phyloP scores from a whole-genome alignment of 257 asterid species.

The Lycium barbarum region DNA sequence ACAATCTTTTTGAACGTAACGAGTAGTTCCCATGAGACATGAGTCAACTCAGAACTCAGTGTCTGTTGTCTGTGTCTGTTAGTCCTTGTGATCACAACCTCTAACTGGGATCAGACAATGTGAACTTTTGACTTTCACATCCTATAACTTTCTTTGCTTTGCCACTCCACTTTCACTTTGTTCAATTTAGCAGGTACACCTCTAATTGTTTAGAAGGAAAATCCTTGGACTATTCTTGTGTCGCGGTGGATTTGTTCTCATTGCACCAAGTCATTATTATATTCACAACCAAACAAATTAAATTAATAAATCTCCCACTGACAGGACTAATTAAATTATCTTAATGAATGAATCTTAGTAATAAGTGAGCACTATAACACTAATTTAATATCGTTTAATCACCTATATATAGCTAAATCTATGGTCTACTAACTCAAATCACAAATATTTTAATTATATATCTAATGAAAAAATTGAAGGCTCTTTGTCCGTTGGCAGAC shows the following conservation, averaged over 20 bases:
- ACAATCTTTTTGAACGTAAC: no score
- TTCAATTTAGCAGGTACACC: neutral
- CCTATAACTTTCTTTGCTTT: slow-evolving; percentile 40
- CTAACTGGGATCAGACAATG: slow-evolving; percentile 84
- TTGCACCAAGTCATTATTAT: slow-evolving; percentile 14
- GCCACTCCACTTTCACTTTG: neutral
- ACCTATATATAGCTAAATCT: neutral
- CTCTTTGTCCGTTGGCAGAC: no score
- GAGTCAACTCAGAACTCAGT: slow-evolving; percentile 51
- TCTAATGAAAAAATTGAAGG: no score
- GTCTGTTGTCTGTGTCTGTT: slow-evolving; percentile 45
- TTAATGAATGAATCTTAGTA: slow-evolving; percentile 1
- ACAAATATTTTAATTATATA: neutral
- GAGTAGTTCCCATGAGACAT: slow-evolving; percentile 41
- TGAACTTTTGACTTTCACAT: slow-evolving; percentile 74
- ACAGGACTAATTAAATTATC: slow-evolving; percentile 18
- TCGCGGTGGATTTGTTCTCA: slow-evolving; percentile 37
- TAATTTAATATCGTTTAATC: slow-evolving; percentile 8
- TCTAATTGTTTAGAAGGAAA: slow-evolving; percentile 11
- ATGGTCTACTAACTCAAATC: neutral
- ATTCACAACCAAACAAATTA: slow-evolving; percentile 26
- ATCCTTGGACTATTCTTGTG: slow-evolving; percentile 36
- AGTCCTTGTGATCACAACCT: slow-evolving; percentile 53
- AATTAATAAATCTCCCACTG: neutral
- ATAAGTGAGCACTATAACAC: neutral